These are phyloP conservation scores for Aureobasidium sp. DNA, from an alignment of 2,329 filamentous ascomycete species.

Conservation along the genomic window DNA sequence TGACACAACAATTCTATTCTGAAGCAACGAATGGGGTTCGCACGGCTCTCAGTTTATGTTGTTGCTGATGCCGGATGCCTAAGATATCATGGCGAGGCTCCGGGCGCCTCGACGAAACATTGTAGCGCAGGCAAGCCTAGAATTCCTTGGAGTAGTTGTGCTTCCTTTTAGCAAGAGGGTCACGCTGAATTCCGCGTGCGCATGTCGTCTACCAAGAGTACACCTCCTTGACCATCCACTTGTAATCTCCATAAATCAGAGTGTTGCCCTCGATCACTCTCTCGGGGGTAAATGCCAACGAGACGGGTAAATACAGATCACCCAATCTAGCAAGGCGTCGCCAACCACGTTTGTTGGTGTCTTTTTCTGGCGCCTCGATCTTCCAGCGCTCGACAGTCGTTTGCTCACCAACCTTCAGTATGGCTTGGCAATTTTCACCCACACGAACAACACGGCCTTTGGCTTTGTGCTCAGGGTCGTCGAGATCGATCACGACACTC, in stretches of 20 bases:
- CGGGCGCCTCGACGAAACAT: background rate
- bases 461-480: slow-evolving; percentile 25
- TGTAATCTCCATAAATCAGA: slow-evolving; percentile 28
- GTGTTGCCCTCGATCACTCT: slow-evolving; percentile 26
- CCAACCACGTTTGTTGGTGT: slow-evolving; percentile 27
- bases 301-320: slow-evolving; percentile 35
- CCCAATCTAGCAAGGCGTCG: slow-evolving; percentile 33
- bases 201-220: background rate
- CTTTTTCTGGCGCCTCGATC: slow-evolving; percentile 26
- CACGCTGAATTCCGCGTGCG: background rate
- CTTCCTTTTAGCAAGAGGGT: background rate
- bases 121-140: background rate
- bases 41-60: too few relatives aligned
- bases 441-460: slow-evolving; percentile 50
- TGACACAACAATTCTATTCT: background rate
- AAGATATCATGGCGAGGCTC: too few relatives aligned
- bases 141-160: background rate
- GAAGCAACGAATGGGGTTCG: background rate
- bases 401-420: slow-evolving; percentile 41
- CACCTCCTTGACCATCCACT: slow-evolving; percentile 36
- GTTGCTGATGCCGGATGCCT: too few relatives aligned
- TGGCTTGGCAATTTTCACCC: slow-evolving; percentile 50
- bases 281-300: slow-evolving; percentile 28
- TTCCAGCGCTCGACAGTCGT: slow-evolving; percentile 52
- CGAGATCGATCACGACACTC: slow-evolving; percentile 37